A percentile compares a stretch with the other conserved stretches of the same genome.
Conservation (phyloP, 1,139 yeast genomes). For the Protomyces pachydermus region DNA sequence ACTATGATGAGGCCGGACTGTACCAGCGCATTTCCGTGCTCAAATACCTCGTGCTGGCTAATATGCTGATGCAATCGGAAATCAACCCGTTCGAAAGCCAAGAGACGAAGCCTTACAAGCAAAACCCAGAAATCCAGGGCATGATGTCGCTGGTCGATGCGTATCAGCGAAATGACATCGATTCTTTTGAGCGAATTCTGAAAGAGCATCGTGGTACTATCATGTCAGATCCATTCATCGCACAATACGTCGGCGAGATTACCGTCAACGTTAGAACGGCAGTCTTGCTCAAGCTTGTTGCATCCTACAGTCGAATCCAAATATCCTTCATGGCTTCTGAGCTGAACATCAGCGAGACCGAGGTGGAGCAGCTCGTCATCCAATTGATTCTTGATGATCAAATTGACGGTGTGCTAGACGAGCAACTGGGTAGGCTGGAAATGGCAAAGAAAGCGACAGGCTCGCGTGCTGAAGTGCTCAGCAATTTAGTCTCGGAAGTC, state of each 20-base stretch:
- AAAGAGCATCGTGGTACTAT: constrained; percentile 36
- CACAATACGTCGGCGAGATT: constrained; percentile 35
- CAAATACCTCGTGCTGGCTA: constrained; percentile 59
- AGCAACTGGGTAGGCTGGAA: constrained; percentile 13
- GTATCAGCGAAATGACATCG: constrained; percentile 42
- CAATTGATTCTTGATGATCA: constrained; percentile 47
- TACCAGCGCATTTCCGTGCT: constrained; percentile 50
- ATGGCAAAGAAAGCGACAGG: constrained; percentile 12
- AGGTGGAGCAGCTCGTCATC: constrained; percentile 44
- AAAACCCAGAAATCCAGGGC: constrained; percentile 41
- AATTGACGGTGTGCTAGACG: constrained; percentile 33
- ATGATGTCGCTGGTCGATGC: constrained; percentile 43
- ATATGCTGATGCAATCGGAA: constrained; percentile 58
- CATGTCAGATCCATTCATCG: constrained; percentile 35
- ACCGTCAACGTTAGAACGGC: constrained; percentile 39
- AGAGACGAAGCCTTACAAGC: constrained; percentile 46
- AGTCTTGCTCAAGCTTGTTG: constrained; percentile 41
- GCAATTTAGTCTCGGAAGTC: not conserved
- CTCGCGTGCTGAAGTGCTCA: constrained; percentile 3
- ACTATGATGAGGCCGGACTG: constrained; percentile 75
- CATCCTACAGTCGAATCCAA: constrained; percentile 43
- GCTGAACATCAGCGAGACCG: constrained; percentile 36
- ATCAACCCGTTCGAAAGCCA: constrained; percentile 61
- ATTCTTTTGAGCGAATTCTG: constrained; percentile 39
- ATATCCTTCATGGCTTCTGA: constrained; percentile 38